These are phyloP conservation scores for Cyclotella atomus DNA, from an alignment of 108 stramenopile genomes.

Conservation along the genomic window DNA sequence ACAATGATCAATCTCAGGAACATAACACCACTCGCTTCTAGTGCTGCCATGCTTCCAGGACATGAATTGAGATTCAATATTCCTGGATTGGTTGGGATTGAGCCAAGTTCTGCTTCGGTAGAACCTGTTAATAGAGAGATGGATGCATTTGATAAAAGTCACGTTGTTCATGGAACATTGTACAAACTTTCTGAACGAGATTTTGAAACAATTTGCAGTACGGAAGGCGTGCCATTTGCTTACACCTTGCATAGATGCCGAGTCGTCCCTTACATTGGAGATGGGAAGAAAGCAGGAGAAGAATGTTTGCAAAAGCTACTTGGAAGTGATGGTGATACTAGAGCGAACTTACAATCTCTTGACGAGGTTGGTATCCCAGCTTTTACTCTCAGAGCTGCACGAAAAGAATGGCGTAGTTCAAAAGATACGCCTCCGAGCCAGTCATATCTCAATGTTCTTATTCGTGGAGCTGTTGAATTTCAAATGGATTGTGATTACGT, in stretches of 20 bases:
- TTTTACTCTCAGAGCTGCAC: constrained; percentile 56
- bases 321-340: too few relatives aligned
- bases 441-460: constrained; percentile 68
- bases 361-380: constrained; percentile 41
- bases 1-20: constrained; percentile 73
- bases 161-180: constrained; percentile 71
- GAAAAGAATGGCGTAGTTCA: constrained; percentile 13
- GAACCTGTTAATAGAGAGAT: constrained; percentile 17
- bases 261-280: constrained; percentile 64
- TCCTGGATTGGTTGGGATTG: constrained; percentile 50
- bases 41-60: constrained; percentile 68
- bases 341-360: not conserved
- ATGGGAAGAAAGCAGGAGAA: constrained; percentile 49
- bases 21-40: constrained; percentile 50
- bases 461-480: constrained; percentile 67
- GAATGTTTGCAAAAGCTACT: constrained; percentile 5
- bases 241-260: constrained; percentile 67
- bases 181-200: constrained; percentile 70
- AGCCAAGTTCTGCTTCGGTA: constrained; percentile 71
- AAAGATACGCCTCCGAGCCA: constrained; percentile 61
- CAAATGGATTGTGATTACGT: constrained; percentile 66
- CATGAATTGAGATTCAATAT: constrained; percentile 63
- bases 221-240: constrained; percentile 79
- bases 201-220: constrained; percentile 63
- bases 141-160: not conserved